Evolutionary conservation across 768 basidiomycete genomes (phyloP), one percentile per base, ranked within the genome.

Genomic region (Leccinum uliginosum): DNA sequence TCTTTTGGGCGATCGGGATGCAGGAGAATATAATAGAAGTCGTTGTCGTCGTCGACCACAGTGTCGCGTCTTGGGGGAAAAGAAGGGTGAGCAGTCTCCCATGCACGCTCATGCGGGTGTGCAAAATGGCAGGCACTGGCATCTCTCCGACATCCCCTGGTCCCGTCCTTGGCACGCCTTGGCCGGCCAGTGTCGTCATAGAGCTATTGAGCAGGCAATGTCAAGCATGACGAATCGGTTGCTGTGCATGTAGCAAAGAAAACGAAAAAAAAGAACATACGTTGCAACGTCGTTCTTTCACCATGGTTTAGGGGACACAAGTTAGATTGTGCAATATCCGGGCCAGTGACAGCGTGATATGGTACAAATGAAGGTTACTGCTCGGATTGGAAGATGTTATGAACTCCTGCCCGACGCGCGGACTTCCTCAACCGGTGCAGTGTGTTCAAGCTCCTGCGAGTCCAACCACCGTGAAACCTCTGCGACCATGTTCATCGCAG

Each of bases 81-180:
- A 47, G 71, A 72, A 49, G 57, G 26, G 3, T 51, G 50, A 1
- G 75, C 75, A n/a, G 50, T 35, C 51, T 53, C 45, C 75, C 75
- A 76, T 15, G 59, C 59, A 2, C 69, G 67, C 27, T 74, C 68
- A 53, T 62, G 61, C 6, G 75, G 75, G 26, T 72, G 71, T 14
- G 50, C 73, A 29, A 71, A 72, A 40, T n/a, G 49, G 50, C 71
- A 72, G n/a, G 21, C 56, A 40, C 51, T 60, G 44, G 59, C 65
- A 44, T 60, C 59, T 30, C 62, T 62, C 10, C 0, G 12, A 44
- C 71, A 72, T 2, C 71, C 71, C 49, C 11, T 59, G 7, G 53
- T 56, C 3, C 68, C 65, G 17, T 62, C 54, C 48, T 6, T 68
- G 40, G 59, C 24, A 15, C 56, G 61, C 23, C 71, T 67, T 11